Evolutionary conservation across 148 eudicot genomes (phyloP).

Genomic region (Camellia sinensis): DNA sequence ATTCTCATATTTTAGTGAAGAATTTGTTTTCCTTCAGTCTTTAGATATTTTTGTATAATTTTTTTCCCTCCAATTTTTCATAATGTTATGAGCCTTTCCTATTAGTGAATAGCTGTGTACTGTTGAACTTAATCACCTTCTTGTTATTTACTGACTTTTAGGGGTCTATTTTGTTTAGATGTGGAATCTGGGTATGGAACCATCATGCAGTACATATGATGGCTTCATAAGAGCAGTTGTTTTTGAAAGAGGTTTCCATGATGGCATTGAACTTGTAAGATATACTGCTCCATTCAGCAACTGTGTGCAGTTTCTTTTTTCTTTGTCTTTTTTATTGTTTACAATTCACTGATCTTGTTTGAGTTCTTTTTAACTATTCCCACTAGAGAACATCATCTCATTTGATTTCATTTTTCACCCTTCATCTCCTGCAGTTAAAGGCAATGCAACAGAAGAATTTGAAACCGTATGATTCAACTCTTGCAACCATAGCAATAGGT

Average conservation of each 20-base stretch:
- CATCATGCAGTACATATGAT: slow-evolving; percentile 52
- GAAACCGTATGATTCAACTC: slow-evolving; percentile 68
- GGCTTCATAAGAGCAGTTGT: slow-evolving; percentile 68
- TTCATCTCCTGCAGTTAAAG: slow-evolving; percentile 51
- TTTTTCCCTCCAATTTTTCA: background rate
- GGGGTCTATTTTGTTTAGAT: slow-evolving; percentile 47
- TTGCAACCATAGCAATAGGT: slow-evolving; percentile 51
- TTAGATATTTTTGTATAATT: background rate
- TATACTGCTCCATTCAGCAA: background rate
- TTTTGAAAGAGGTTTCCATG: slow-evolving; percentile 34
- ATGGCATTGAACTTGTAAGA: slow-evolving; percentile 62
- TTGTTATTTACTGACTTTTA: slow-evolving; percentile 21
- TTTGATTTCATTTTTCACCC: background rate
- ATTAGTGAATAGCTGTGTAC: background rate
- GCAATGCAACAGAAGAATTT: slow-evolving; percentile 53
- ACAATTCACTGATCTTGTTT: slow-evolving; percentile 7
- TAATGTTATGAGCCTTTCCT: background rate
- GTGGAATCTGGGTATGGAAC: slow-evolving; percentile 82
- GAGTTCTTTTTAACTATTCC: slow-evolving; percentile 7
- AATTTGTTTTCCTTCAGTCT: background rate
- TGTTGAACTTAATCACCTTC: slow-evolving; percentile 6
- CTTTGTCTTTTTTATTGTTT: too few relatives aligned
- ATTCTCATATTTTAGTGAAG: background rate
- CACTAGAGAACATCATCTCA: background rate
- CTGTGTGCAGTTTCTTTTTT: slow-evolving; percentile 11